Conservation (phyloP, 164 flowering plant species). For the Sedum album region DNA sequence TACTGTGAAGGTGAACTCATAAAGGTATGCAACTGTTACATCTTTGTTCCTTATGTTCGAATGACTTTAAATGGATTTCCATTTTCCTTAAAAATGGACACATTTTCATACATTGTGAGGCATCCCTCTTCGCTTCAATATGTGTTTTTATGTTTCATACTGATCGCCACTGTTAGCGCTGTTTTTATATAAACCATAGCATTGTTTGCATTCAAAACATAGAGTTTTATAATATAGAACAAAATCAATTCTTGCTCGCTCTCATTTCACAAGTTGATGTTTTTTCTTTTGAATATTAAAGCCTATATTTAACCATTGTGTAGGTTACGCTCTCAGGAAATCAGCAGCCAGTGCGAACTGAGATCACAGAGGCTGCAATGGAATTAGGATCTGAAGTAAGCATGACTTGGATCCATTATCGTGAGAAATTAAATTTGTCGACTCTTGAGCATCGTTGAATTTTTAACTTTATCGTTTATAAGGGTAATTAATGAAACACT, state of each 20-base stretch:
- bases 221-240: no score
- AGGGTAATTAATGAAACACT: no score
- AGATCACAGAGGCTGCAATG: slow-evolving; percentile 97
- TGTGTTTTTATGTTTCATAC: background rate
- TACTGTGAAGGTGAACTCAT: slow-evolving; percentile 88
- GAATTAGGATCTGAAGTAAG: slow-evolving; percentile 87
- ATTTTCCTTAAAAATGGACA: background rate
- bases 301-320: no score
- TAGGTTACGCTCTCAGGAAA: slow-evolving; percentile 93
- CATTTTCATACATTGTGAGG: background rate
- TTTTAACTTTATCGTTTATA: no score
- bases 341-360: slow-evolving; percentile 89
- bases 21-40: slow-evolving; percentile 37
- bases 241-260: background rate
- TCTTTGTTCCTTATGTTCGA: background rate
- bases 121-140: background rate
- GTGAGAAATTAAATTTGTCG: background rate
- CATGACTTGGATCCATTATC: slow-evolving; percentile 3
- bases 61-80: no score
- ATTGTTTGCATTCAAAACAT: no score
- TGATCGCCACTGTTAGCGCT: background rate
- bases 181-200: no score
- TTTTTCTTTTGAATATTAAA: background rate
- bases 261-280: background rate
- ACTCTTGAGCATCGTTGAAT: background rate